Evolutionary conservation across 148 eudicot species (phyloP), one percentile per base, ranked within the genome.

Genomic region (Rheum nobile): DNA sequence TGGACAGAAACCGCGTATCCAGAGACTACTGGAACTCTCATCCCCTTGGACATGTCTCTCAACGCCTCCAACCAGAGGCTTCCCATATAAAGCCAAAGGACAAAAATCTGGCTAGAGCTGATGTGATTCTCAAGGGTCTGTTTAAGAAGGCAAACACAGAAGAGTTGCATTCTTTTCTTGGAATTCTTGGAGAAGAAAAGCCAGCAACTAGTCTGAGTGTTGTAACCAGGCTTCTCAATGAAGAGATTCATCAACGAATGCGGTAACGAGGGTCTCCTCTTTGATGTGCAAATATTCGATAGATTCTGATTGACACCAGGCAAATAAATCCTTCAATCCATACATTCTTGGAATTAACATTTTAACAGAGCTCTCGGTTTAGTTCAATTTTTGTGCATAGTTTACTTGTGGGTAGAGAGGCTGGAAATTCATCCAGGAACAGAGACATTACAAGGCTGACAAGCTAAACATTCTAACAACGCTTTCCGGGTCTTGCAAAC

Each of bases 21-120:
- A 78, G 77, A 26, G 90, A 85, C 48, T 95, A 90, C 84, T 95
- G 99, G 99, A 85, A 82, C 77, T 87, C 96, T 67, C 87, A 88
- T 13, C 89, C 92, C 24, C 79, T 85, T 34, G 79, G 80, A 81
- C 86, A 89, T 75, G 79, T 83, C 74, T 80, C 95, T 32, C 85
- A 72, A 22, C 82, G 83, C 44, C 76, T 81, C 74, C 92, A 81
- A 75, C n/a, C 83, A 14, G 71, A 63, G 54, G 54, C 37, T n/a
- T n/a, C n/a, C n/a, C n/a, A 19, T 67, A 50, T 67, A 9, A 63
- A 29, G 59, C 50, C 85, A n/a, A 79, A 84, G 57, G 75, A 52
- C 21, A 63, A 76, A 69, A 82, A 77, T 72, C 48, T 76, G 39
- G 41, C 61, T 32, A 85, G 82, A 59, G 79, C 79, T 32, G 89